Percentiles rank a stretch among this genome's conserved stretches.
phyloP scores from a whole-genome alignment of 2,329 filamentous ascomycete species.

The Botrytis fabae region DNA sequence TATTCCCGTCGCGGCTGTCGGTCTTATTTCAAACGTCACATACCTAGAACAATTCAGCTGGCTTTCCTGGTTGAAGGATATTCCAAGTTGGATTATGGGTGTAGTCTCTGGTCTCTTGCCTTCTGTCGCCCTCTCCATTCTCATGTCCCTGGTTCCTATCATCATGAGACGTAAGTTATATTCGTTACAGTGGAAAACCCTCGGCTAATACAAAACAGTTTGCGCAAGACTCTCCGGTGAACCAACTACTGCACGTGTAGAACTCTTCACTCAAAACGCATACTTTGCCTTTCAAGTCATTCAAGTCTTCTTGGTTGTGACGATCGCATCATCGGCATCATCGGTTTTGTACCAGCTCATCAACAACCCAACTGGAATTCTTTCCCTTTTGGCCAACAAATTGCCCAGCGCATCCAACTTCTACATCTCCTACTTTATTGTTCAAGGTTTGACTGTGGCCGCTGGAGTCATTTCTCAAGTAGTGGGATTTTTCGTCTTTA shows the following conservation, averaged over 20 bases:
- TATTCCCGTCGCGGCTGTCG: constrained; percentile 74
- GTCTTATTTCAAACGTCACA: constrained; percentile 80
- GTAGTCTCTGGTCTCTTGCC: constrained; percentile 85
- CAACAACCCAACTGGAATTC: constrained; percentile 59
- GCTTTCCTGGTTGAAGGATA: constrained; percentile 69
- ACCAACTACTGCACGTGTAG: constrained; percentile 75
- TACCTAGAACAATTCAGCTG: constrained; percentile 66
- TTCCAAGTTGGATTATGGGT: constrained; percentile 73
- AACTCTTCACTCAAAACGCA: constrained; percentile 85
- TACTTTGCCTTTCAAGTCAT: constrained; percentile 91
- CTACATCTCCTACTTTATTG: constrained; percentile 91
- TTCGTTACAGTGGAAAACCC: background rate
- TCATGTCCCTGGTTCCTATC: constrained; percentile 84
- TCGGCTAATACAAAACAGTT: constrained; percentile 46
- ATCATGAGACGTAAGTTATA: constrained; percentile 68
- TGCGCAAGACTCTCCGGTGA: constrained; percentile 80
- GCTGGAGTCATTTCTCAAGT: constrained; percentile 74
- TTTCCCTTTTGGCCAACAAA: constrained; percentile 67
- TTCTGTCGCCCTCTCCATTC: constrained; percentile 71
- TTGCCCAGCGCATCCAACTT: constrained; percentile 88
- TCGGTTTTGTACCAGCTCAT: constrained; percentile 65
- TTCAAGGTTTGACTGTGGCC: constrained; percentile 83
- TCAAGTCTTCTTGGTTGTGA: constrained; percentile 88
- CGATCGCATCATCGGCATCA: constrained; percentile 77
- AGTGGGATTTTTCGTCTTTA: constrained; percentile 70